A percentile compares a stretch with the other conserved stretches of the same genome.
phyloP scores from a whole-genome alignment of 2,329 filamentous ascomycete species.

The Cercospora beticola region DNA sequence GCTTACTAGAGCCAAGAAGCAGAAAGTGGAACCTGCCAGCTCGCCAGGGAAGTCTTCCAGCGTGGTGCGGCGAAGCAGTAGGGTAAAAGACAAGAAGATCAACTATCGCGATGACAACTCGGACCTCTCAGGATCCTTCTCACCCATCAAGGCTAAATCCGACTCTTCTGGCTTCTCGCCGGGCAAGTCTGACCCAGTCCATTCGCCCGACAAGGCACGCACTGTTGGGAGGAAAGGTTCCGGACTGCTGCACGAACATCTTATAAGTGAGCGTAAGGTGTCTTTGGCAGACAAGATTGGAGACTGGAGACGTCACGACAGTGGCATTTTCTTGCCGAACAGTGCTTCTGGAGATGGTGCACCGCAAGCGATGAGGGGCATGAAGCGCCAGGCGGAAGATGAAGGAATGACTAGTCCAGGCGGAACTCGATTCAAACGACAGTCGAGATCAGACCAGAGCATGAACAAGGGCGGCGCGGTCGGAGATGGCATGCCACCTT shows the following conservation, averaged over 20 bases:
- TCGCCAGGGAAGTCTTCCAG: conserved; percentile 7
- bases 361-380: background rate
- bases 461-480: background rate
- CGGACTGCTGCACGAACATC: background rate
- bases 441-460: background rate
- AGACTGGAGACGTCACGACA: conserved; percentile 15
- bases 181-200: conserved; percentile 14
- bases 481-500: background rate
- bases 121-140: conserved; percentile 9
- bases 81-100: conserved; percentile 21
- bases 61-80: conserved; percentile 22
- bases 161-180: conserved; percentile 20
- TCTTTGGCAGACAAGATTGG: conserved; percentile 19
- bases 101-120: conserved; percentile 23
- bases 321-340: background rate
- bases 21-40: background rate
- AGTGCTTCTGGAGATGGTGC: background rate
- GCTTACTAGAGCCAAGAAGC: conserved; percentile 8
- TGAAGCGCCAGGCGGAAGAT: conserved; percentile 2
- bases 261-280: background rate
- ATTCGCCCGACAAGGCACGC: conserved; percentile 6
- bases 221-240: background rate
- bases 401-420: background rate
- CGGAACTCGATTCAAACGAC: background rate
- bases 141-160: conserved; percentile 19